Conservation (phyloP, 371 early-diverging fungal species). For the Lichtheimia ramosa region DNA sequence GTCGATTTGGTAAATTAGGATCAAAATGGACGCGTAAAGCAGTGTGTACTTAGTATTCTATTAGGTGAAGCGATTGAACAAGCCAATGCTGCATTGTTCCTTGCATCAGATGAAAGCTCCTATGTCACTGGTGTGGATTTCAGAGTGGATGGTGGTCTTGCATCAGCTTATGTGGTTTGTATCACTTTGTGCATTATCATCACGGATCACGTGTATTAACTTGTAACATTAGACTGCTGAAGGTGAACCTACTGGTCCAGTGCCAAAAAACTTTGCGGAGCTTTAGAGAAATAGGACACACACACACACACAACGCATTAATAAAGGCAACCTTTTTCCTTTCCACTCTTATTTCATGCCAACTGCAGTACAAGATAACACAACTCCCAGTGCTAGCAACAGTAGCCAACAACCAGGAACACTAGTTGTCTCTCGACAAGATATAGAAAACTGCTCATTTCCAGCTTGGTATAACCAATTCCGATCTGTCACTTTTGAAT, state of each 20-base stretch:
- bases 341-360: not conserved
- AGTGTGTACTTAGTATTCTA: not conserved
- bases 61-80: slow-evolving; percentile 85
- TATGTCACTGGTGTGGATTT: slow-evolving; percentile 88
- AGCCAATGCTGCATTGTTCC: slow-evolving; percentile 80
- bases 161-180: slow-evolving; percentile 73
- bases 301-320: not conserved
- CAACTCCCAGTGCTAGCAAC: not conserved
- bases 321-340: not conserved
- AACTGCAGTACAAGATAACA: not conserved
- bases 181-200: not conserved
- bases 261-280: slow-evolving; percentile 49
- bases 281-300: not conserved
- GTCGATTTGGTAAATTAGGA: slow-evolving; percentile 72
- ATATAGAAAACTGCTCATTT: slow-evolving; percentile 72
- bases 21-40: not conserved
- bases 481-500: slow-evolving; percentile 63
- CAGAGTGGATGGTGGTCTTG: slow-evolving; percentile 82
- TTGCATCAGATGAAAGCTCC: slow-evolving; percentile 82
- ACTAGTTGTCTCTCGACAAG: slow-evolving; percentile 29
- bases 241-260: slow-evolving; percentile 43
- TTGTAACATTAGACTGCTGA: slow-evolving; percentile 43
- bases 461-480: slow-evolving; percentile 78
- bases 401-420: not conserved
- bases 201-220: not conserved